These are phyloP conservation scores for Microsporum canis DNA, from an alignment of 2,329 filamentous ascomycete species.

Conservation along the genomic window DNA sequence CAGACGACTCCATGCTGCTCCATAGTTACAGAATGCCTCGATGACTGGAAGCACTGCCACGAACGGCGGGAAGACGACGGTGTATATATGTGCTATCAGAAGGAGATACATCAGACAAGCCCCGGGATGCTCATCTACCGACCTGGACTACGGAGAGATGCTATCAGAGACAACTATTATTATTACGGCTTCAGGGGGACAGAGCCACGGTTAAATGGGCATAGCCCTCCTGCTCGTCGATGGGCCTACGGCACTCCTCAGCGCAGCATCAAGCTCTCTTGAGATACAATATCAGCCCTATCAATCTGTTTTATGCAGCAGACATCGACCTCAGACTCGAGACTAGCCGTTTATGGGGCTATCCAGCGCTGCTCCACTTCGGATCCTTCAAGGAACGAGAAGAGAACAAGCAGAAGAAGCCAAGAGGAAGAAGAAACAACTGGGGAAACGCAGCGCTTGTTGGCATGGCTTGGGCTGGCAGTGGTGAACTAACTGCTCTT, in stretches of 20 bases:
- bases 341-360: background rate
- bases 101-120: too few relatives aligned
- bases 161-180: background rate
- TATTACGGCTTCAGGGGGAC: background rate
- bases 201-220: background rate
- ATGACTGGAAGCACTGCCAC: background rate
- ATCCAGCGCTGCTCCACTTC: slow-evolving; percentile 1
- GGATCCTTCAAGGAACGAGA: background rate
- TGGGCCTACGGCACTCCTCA: background rate
- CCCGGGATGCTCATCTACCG: too few relatives aligned
- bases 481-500: background rate
- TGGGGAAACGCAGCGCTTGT: background rate
- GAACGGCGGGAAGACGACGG: background rate
- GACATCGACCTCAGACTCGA: background rate
- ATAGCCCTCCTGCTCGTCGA: background rate
- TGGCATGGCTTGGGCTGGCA: background rate
- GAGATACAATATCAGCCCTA: background rate
- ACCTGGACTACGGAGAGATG: background rate
- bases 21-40: background rate
- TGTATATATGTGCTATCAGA: background rate
- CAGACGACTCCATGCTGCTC: background rate
- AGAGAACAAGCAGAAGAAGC: background rate
- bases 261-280: background rate
- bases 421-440: background rate
- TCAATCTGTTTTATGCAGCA: background rate